These are phyloP conservation scores for Hypoxylon cercidicola DNA, from an alignment of 495 filamentous ascomycete species.

Conservation along the genomic window DNA sequence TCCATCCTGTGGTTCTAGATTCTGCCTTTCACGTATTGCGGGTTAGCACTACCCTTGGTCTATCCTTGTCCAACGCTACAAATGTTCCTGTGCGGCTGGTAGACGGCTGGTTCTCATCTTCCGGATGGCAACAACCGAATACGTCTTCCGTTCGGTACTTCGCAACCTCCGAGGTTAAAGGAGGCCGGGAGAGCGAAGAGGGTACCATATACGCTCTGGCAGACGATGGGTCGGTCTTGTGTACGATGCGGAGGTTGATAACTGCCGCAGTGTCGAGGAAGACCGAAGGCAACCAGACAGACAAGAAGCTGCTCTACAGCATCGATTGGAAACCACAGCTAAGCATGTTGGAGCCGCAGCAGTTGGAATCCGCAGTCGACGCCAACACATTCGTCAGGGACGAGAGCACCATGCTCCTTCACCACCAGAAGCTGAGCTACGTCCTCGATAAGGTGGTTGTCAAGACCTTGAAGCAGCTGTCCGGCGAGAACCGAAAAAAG, in stretches of 20 bases:
- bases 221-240: slow-evolving; percentile 42
- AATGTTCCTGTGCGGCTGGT: slow-evolving; percentile 40
- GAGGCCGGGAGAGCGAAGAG: slow-evolving; percentile 23
- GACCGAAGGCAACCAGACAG: not conserved
- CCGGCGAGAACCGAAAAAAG: slow-evolving; percentile 13
- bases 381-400: slow-evolving; percentile 29
- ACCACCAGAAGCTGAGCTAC: slow-evolving; percentile 29
- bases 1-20: slow-evolving; percentile 56
- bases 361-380: slow-evolving; percentile 28
- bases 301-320: slow-evolving; percentile 42
- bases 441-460: slow-evolving; percentile 27
- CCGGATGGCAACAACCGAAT: slow-evolving; percentile 43
- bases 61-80: slow-evolving; percentile 32
- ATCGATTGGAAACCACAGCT: slow-evolving; percentile 49
- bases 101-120: slow-evolving; percentile 44
- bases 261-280: slow-evolving; percentile 34
- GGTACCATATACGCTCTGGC: slow-evolving; percentile 41
- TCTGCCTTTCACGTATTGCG: slow-evolving; percentile 49
- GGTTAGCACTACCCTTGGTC: slow-evolving; percentile 35
- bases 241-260: slow-evolving; percentile 31
- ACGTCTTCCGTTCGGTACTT: slow-evolving; percentile 35
- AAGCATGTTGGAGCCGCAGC: slow-evolving; percentile 37
- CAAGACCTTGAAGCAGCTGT: slow-evolving; percentile 28
- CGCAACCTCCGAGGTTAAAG: slow-evolving; percentile 11
- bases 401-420: slow-evolving; percentile 26